Base-by-base conservation (phyloP, 2,329 filamentous ascomycete genomes). In the Aspergillus neotritici region DNA sequence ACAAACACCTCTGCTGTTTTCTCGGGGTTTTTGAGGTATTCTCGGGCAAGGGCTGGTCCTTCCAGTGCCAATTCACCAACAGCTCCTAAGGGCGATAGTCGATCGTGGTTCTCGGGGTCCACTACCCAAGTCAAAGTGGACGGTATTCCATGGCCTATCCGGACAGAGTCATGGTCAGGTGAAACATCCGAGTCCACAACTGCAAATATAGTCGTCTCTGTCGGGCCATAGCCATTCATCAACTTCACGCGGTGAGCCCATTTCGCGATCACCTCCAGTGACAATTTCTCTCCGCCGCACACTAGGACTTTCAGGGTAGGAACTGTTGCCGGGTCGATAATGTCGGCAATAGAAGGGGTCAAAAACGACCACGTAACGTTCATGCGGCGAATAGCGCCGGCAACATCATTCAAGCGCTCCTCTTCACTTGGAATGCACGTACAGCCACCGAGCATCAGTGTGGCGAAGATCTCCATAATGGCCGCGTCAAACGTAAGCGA, bases 191-290 rank as follows among this genome's bases (percentile, higher is more conserved):
- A 52, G 12, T 64, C 61, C 10, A 65, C 25, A 3, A 56, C 51
- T 1, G 61, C 61, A 21, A 65, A 61, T 9, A 65, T 57, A 14
- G 55, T 54, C 2, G 61, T 62, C 37, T 69, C 66, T 5, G 64
- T 63, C 3, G 66, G 65, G 3, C 66, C 66, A 41, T 69, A 69
- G 11, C 52, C 60, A 38, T 66, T 68, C 42, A 65, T 56, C 16
- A 75, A 50, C 8, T 62, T 64, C 1, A 66, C 61, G 9, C 50
- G 54, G 15, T 61, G 59, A 11, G 73, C 76, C 90, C 90, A 95
- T 36, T 74, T 75, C 0, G 76, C 71, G 32, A 84, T 79, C 1
- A 94, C 86, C 25, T 80, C 77, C 29, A 80, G 77, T 0, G 86
- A 89, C 67, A 95, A 75, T 2, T 85, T 79, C 63, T 76, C 73